Conservation (phyloP, 441 rosid species). For the Erodium texanum region DNA sequence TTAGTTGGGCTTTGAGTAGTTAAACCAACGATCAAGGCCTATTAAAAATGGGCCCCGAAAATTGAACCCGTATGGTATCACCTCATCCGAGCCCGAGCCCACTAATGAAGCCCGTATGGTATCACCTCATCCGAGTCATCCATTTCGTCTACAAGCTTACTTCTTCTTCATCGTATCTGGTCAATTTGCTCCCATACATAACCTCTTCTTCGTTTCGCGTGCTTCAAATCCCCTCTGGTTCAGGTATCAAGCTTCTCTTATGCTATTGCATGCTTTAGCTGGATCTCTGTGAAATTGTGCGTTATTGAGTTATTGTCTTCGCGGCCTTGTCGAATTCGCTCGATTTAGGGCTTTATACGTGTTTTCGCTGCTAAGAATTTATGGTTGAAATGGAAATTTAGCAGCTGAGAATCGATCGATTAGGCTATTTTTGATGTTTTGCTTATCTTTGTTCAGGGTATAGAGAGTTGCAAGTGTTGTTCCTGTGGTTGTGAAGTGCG, state of each 20-base stretch:
- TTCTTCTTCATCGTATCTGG: no score
- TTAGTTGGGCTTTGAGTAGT: neutral
- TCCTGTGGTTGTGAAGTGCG: slow-evolving; percentile 19
- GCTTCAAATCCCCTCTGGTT: neutral
- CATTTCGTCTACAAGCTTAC: neutral
- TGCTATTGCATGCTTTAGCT: neutral
- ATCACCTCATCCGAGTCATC: neutral
- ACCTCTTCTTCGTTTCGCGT: neutral
- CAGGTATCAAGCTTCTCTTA: neutral
- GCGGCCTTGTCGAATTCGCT: neutral
- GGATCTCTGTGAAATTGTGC: neutral
- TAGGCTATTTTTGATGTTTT: neutral
- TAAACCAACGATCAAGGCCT: neutral
- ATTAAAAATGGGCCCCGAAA: neutral
- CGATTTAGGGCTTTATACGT: neutral
- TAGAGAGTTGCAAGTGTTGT: neutral
- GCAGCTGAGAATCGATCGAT: neutral
- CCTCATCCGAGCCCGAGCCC: neutral
- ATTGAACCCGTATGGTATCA: neutral
- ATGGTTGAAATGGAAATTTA: neutral
- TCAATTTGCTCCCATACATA: neutral
- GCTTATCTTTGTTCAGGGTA: neutral
- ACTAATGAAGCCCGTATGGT: neutral
- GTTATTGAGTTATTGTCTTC: neutral
- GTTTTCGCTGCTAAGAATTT: neutral